These are phyloP conservation scores for Leucoagaricus sp. DNA, from an alignment of 1,284 basidiomycete genomes.

Conservation along the genomic window DNA sequence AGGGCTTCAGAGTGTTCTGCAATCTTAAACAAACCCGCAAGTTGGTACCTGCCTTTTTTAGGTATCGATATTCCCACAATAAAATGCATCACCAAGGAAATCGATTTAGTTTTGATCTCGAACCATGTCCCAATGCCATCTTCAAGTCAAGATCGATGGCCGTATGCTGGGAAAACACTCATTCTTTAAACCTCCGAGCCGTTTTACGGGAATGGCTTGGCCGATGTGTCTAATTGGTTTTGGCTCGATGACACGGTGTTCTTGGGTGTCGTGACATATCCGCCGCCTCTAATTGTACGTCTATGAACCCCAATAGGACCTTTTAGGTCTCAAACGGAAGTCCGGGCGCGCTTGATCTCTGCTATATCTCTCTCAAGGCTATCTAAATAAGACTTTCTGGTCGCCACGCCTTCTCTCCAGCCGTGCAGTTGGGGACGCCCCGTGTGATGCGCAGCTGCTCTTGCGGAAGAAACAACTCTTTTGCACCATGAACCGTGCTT, in stretches of 20 bases:
- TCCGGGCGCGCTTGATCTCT: neutral
- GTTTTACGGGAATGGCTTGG: neutral
- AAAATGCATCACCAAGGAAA: too few relatives aligned
- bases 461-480: neutral
- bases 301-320: constrained; percentile 1
- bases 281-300: neutral
- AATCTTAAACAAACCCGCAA: neutral
- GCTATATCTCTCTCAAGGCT: neutral
- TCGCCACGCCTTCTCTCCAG: neutral
- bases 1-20: too few relatives aligned
- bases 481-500: neutral
- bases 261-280: neutral
- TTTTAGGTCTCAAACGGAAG: neutral
- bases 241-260: neutral
- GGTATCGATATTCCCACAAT: neutral
- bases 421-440: neutral
- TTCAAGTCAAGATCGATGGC: neutral
- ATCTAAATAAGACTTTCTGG: neutral
- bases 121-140: neutral
- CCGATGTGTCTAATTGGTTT: constrained; percentile 1
- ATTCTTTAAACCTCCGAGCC: neutral
- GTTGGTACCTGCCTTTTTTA: neutral
- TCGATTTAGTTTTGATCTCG: neutral
- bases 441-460: constrained; percentile 6
- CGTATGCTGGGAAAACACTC: constrained; percentile 5